Percentiles rank a stretch among this genome's conserved stretches.
These are phyloP conservation scores for Laguncularia racemosa DNA, from an alignment of 345 rosid species.

Conservation along the genomic window DNA sequence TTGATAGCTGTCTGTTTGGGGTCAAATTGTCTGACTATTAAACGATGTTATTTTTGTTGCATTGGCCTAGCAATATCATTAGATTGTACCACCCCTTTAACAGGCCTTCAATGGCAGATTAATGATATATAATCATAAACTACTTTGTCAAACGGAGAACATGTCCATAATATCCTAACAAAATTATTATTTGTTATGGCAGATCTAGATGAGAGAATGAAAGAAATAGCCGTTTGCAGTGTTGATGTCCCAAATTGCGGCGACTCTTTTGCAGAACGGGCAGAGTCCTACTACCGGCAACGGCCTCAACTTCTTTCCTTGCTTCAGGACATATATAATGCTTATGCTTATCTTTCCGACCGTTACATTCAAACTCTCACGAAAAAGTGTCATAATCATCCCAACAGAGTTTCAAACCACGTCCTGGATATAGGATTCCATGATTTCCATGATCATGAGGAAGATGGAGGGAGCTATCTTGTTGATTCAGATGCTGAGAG, in stretches of 20 bases:
- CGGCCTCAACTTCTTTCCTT: slow-evolving; percentile 53
- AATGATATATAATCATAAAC: no score
- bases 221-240: slow-evolving; percentile 17
- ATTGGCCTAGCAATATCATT: no score
- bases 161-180: no score
- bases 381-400: slow-evolving; percentile 2
- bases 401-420: not conserved
- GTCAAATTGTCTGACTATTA: no score
- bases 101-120: no score
- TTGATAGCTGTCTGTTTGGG: no score
- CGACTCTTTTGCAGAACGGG: slow-evolving; percentile 55
- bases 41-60: no score
- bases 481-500: slow-evolving; percentile 35
- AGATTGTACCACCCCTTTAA: no score
- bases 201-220: slow-evolving; percentile 48
- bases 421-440: not conserved
- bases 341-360: slow-evolving; percentile 33
- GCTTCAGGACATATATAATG: slow-evolving; percentile 52
- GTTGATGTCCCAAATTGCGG: slow-evolving; percentile 24
- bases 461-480: slow-evolving; percentile 7
- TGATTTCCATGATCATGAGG: slow-evolving; percentile 2
- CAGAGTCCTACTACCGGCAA: slow-evolving; percentile 57
- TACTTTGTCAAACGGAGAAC: no score
- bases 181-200: not conserved
- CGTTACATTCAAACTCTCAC: slow-evolving; percentile 17